Conservation (phyloP, 208 protist species). For the Leptomonas pyrrhocoris region DNA sequence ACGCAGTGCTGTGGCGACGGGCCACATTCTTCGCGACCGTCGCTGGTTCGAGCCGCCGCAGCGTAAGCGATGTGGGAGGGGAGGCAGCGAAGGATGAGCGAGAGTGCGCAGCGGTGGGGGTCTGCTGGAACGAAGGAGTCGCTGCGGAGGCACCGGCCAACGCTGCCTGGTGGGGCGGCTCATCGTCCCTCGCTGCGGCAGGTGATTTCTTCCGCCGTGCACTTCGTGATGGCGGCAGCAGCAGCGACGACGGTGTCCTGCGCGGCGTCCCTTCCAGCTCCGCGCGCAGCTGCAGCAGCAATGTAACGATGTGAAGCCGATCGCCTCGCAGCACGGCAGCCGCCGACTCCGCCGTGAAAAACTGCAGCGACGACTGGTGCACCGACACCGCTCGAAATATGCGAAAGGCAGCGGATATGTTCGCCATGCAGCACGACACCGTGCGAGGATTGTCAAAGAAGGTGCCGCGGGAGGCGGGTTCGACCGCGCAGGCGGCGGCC, state of each 20-base stretch:
- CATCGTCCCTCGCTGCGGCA: not conserved
- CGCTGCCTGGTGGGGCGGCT: not conserved
- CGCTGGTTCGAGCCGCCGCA: slow-evolving; percentile 1
- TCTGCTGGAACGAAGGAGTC: not conserved
- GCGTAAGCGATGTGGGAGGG: not conserved
- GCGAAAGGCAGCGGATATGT: slow-evolving; percentile 48
- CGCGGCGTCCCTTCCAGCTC: slow-evolving; percentile 6
- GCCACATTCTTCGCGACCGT: slow-evolving; percentile 7
- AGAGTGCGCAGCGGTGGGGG: not conserved
- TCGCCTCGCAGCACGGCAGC: slow-evolving; percentile 53
- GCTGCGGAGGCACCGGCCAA: not conserved
- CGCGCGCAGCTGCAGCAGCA: slow-evolving; percentile 38
- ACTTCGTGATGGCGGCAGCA: not conserved
- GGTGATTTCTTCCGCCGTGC: not conserved
- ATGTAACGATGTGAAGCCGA: slow-evolving; percentile 42
- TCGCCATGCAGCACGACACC: slow-evolving; percentile 51
- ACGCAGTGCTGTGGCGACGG: not conserved
- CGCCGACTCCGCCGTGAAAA: slow-evolving; percentile 25
- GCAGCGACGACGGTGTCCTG: not conserved
- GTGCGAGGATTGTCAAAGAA: slow-evolving; percentile 62
- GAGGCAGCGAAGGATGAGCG: not conserved
- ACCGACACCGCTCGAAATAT: slow-evolving; percentile 24
- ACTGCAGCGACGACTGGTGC: slow-evolving; percentile 3
- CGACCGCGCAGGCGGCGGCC: not conserved
- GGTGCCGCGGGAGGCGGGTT: not conserved